Conservation (phyloP, 2,329 filamentous ascomycete species). For the Coleophoma eucalyptorum region DNA sequence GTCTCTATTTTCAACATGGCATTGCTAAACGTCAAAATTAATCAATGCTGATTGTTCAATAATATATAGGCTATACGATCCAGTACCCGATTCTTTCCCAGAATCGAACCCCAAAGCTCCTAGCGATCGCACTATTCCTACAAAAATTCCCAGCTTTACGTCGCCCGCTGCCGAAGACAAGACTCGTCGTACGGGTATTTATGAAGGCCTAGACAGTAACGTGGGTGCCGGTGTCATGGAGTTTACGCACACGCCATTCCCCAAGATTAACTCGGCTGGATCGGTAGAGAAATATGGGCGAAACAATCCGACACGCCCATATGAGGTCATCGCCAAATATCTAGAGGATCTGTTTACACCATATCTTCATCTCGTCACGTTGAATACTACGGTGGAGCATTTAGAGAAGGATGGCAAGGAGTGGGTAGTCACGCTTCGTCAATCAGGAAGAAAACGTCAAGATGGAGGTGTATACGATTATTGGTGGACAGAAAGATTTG, state of each 20-base stretch:
- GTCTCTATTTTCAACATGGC: neutral
- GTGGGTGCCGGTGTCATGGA: constrained; percentile 53
- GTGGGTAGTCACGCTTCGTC: constrained; percentile 49
- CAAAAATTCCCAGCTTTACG: constrained; percentile 34
- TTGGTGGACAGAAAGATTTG: constrained; percentile 60
- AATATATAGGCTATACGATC: neutral
- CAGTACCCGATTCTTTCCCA: neutral
- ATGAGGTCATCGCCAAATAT: constrained; percentile 49
- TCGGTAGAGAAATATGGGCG: constrained; percentile 44
- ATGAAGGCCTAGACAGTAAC: constrained; percentile 59
- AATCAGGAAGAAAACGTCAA: constrained; percentile 32
- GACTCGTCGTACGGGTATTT: constrained; percentile 32
- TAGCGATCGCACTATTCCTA: neutral
- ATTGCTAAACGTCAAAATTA: too few species aligned
- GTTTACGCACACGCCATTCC: constrained; percentile 51
- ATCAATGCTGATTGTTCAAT: neutral
- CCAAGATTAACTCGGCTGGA: constrained; percentile 32
- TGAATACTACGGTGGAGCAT: constrained; percentile 56
- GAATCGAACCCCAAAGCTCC: neutral
- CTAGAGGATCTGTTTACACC: constrained; percentile 46
- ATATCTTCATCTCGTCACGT: constrained; percentile 45
- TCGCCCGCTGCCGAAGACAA: constrained; percentile 14
- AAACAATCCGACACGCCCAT: constrained; percentile 57
- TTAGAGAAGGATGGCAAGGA: constrained; percentile 41
- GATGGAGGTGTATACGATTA: constrained; percentile 37